Base-by-base conservation (phyloP, 805 yeast species). In the Yarrowia deformans region DNA sequence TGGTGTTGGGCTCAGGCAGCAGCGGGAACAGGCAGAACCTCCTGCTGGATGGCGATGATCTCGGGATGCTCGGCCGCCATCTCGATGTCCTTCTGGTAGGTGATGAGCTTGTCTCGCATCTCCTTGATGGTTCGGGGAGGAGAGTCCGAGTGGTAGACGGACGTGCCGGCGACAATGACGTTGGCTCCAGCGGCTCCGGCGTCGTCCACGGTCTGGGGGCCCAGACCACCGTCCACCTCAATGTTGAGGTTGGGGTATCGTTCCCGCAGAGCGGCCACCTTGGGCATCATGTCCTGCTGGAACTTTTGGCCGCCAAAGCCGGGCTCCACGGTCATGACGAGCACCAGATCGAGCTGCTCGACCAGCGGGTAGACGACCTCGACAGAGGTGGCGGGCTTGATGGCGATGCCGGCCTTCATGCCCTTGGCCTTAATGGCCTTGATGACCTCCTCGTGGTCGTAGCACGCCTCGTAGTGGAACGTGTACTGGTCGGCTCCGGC, bases 181-280 rank as follows among this genome's bases (percentile, higher is more conserved):
- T 95, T 95, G 66, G 99, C 99, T 69, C 99, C 99, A 12, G 98
- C 98, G 68, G 86, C 84, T n/a, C 98, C 97, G 50, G 98, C 98
- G 19, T 82, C 84, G 68, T 87, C 90, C 60, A 94, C 88, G 1
- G 97, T 95, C 54, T 87, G 93, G 72, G 87, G 88, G 70, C 96
- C 96, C 70, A 95, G 82, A 0, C 99, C 99, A 72, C 99, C 99
- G 79, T 95, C 99, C 19, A 95, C 99, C 81, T 95, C 94, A 74
- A 95, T 91, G 80, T 94, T 88, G 77, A 94, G 81, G 19, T 88
- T 77, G 13, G 98, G 97, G 78, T 84, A 92, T 75, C 83, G 84
- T 46, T 77, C 79, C 79, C 99, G 87, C 74, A 95, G 83, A 39
- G 82, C 83, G 73, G 87, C 89, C 61, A 94, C 98, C 80, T 94